Conservation (phyloP, 192 early-diverging fungal genomes). For the Lobosporangium transversale region DNA sequence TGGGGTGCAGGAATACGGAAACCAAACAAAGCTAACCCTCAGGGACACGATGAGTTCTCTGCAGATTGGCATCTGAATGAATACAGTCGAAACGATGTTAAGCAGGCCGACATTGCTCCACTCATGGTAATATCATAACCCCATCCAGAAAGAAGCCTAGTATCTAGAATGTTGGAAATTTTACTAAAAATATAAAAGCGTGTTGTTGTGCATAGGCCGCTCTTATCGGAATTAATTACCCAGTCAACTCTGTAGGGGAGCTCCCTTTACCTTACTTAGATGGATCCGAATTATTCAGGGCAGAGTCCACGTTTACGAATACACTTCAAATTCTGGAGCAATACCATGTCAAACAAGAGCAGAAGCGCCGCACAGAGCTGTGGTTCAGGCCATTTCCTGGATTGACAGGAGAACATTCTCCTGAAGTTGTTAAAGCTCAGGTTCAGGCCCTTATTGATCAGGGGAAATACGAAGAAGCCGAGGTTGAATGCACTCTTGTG, state of each 20-base stretch:
- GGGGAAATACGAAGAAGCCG: constrained; percentile 73
- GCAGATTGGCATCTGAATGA: constrained; percentile 72
- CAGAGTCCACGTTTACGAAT: constrained; percentile 81
- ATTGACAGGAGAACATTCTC: constrained; percentile 66
- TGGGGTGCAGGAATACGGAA: constrained; percentile 93
- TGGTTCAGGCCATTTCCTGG: constrained; percentile 82
- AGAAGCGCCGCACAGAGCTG: constrained; percentile 80
- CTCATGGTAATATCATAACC: constrained; percentile 80
- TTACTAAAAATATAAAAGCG: too few relatives aligned
- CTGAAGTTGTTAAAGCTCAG: constrained; percentile 60
- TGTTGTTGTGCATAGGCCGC: constrained; percentile 62
- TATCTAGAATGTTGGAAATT: too few relatives aligned
- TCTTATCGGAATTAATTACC: constrained; percentile 86
- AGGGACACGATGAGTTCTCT: constrained; percentile 84
- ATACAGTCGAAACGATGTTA: constrained; percentile 81
- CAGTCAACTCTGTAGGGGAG: constrained; percentile 94
- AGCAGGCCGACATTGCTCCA: constrained; percentile 96
- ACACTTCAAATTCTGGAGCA: constrained; percentile 87
- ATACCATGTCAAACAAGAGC: constrained; percentile 86
- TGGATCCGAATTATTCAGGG: constrained; percentile 75
- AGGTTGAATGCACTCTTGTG: constrained; percentile 68
- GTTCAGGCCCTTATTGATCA: constrained; percentile 71
- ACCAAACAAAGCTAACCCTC: constrained; percentile 61
- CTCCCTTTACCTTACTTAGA: constrained; percentile 85
- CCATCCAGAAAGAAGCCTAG: too few relatives aligned